Evolutionary conservation across 805 yeast species (phyloP).

Genomic region (Saturnispora bothae): DNA sequence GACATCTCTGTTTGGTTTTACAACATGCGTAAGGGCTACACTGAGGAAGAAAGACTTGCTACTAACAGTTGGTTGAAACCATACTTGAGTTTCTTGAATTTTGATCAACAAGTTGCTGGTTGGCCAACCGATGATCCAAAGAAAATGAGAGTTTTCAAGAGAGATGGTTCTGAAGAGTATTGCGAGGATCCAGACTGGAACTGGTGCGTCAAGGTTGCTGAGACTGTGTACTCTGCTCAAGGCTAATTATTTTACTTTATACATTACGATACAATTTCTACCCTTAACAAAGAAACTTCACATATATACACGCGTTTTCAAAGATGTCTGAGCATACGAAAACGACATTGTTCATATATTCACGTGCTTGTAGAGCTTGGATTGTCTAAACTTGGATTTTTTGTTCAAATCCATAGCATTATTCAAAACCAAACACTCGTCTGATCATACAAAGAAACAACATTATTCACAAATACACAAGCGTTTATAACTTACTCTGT

Average conservation of each 20-base stretch:
- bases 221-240: conserved; percentile 20
- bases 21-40: conserved; percentile 19
- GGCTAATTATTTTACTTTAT: too few species aligned
- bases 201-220: conserved; percentile 29
- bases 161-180: conserved; percentile 23
- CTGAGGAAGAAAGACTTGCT: conserved; percentile 19
- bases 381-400: too few species aligned
- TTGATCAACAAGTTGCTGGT: conserved; percentile 16
- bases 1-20: conserved; percentile 30
- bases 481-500: conserved; percentile 3
- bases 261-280: too few species aligned
- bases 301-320: too few species aligned
- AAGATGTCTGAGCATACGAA: too few species aligned
- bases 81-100: conserved; percentile 22
- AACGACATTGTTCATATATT: too few species aligned
- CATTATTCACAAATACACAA: conserved; percentile 25
- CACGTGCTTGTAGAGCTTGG: too few species aligned
- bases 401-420: conserved; percentile 46
- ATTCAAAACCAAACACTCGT: too few species aligned
- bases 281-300: too few species aligned
- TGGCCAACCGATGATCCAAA: conserved; percentile 24
- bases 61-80: conserved; percentile 24
- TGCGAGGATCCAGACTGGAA: conserved; percentile 28
- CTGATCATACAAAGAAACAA: conserved; percentile 73
- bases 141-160: conserved; percentile 22